These are phyloP conservation scores for Calamus simplicifolius DNA, from an alignment of 176 grass and related monocot species.

Conservation along the genomic window DNA sequence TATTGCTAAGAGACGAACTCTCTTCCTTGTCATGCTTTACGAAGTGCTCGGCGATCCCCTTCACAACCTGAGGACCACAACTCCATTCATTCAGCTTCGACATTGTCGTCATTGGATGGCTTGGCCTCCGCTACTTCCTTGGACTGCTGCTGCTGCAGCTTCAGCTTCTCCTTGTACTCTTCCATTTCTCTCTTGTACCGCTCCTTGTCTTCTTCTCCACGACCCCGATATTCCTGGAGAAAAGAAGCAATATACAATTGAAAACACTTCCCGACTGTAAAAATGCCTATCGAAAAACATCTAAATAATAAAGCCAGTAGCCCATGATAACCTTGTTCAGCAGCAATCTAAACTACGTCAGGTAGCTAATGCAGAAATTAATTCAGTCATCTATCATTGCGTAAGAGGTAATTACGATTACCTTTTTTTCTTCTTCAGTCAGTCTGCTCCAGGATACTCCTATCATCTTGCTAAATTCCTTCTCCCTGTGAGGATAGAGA, in stretches of 20 bases:
- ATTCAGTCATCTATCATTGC: too few species aligned
- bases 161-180: not conserved
- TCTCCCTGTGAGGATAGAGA: slow-evolving; percentile 34
- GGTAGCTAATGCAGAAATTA: too few species aligned
- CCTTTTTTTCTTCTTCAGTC: slow-evolving; percentile 32
- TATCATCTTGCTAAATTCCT: slow-evolving; percentile 48
- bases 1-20: too few species aligned
- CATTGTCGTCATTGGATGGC: not conserved
- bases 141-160: not conserved
- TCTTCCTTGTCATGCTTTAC: too few species aligned
- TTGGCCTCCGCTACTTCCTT: not conserved
- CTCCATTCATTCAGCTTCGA: too few species aligned
- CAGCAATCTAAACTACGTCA: not conserved
- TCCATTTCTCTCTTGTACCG: not conserved
- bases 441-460: slow-evolving; percentile 46
- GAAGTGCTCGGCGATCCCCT: too few species aligned
- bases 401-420: not conserved
- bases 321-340: too few species aligned
- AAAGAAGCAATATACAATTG: not conserved
- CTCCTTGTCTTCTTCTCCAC: not conserved
- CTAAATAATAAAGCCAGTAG: not conserved
- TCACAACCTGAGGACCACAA: too few species aligned
- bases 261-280: too few species aligned
- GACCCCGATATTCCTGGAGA: not conserved
- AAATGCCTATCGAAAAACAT: not conserved